Conservation (phyloP, 768 basidiomycete genomes). For the Punctularia strigosozonata region DNA sequence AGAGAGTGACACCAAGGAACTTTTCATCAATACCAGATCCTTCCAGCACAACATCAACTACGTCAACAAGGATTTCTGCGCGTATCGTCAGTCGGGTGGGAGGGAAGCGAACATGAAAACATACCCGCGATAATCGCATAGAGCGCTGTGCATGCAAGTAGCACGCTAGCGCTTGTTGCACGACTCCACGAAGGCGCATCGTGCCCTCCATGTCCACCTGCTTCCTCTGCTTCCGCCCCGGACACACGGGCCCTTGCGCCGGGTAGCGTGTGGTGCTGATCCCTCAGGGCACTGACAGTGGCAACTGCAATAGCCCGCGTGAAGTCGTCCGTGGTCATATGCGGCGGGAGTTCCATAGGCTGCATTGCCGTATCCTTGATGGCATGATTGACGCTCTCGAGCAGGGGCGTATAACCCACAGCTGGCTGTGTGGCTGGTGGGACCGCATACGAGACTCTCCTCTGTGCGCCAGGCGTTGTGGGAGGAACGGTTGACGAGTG, state of each 20-base stretch:
- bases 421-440: slow-evolving; percentile 18
- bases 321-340: slow-evolving; percentile 78
- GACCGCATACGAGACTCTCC: slow-evolving; percentile 45
- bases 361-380: slow-evolving; percentile 47
- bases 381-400: slow-evolving; percentile 71
- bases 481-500: background rate
- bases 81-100: background rate
- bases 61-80: slow-evolving; percentile 84
- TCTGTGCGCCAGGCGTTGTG: slow-evolving; percentile 1
- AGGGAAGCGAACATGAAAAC: slow-evolving; percentile 15
- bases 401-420: slow-evolving; percentile 42
- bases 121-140: slow-evolving; percentile 94
- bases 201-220: slow-evolving; percentile 66
- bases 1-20: slow-evolving; percentile 91
- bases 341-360: slow-evolving; percentile 44
- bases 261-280: slow-evolving; percentile 50
- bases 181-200: slow-evolving; percentile 97
- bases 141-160: slow-evolving; percentile 80
- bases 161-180: slow-evolving; percentile 76
- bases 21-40: slow-evolving; percentile 95
- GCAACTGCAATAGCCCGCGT: slow-evolving; percentile 90
- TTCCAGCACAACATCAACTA: slow-evolving; percentile 86
- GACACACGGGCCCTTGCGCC: slow-evolving; percentile 35
- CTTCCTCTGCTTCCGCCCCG: slow-evolving; percentile 27
- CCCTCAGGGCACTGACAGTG: slow-evolving; percentile 81